Conservation (phyloP, 2,329 filamentous ascomycete species). For the Colletotrichum sp. region DNA sequence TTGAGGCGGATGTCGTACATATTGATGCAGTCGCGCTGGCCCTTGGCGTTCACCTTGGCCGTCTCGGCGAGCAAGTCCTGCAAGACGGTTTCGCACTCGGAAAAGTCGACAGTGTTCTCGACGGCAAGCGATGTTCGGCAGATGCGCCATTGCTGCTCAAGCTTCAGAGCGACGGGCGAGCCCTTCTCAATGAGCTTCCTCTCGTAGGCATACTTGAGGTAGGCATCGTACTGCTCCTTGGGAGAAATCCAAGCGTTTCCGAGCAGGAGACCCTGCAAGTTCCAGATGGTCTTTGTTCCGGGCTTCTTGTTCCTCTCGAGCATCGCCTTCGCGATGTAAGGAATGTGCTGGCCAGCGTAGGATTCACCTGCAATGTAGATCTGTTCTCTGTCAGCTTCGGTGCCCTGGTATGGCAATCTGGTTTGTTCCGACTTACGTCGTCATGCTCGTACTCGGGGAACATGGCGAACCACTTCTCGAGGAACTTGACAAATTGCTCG, state of each 20-base stretch:
- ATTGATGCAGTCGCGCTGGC: conserved; percentile 74
- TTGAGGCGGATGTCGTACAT: conserved; percentile 95
- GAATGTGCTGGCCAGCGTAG: conserved; percentile 95
- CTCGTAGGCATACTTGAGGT: conserved; percentile 81
- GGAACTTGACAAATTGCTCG: conserved; percentile 82
- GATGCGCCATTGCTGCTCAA: conserved; percentile 72
- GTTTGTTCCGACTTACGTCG: conserved; percentile 69
- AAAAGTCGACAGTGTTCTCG: conserved; percentile 66
- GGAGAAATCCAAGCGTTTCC: conserved; percentile 98
- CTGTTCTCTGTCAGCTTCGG: conserved; percentile 48
- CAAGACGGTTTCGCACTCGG: conserved; percentile 78
- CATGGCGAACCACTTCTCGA: conserved; percentile 88
- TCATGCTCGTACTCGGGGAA: conserved; percentile 93
- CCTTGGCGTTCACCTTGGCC: conserved; percentile 50
- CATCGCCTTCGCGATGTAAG: conserved; percentile 93
- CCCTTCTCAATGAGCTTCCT: conserved; percentile 74
- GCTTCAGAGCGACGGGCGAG: conserved; percentile 64
- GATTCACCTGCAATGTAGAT: conserved; percentile 96
- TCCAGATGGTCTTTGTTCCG: conserved; percentile 65
- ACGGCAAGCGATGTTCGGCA: conserved; percentile 69
- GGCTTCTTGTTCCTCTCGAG: conserved; percentile 81
- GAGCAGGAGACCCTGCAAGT: conserved; percentile 84
- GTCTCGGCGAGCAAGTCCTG: conserved; percentile 74
- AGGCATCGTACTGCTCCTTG: conserved; percentile 85
- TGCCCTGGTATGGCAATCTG: not conserved